Base-by-base conservation (phyloP, 2,329 filamentous ascomycete genomes). In the Ramularia endophylla region DNA sequence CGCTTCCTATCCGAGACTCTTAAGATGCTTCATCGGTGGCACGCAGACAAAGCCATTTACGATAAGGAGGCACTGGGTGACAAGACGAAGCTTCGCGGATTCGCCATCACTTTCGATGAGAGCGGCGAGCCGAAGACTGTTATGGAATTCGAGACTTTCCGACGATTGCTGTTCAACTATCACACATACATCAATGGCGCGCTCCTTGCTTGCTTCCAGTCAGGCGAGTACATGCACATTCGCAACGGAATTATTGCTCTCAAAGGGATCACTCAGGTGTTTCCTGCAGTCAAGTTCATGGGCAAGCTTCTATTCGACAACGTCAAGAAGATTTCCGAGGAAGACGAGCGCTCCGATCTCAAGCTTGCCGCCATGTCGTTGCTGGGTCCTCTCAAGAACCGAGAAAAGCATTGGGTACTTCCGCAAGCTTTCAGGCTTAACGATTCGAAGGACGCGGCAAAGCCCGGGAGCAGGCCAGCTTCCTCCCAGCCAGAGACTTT, bases 171-270 rank as follows among this genome's bases (percentile, higher is more conserved):
- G 22, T 92, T 85, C 70, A 85, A 86, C 54, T 97, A 90, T 88
- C 94, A 98, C 64, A 81, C 83, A 55, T 80, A 85, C 49, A 69
- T 98, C 31, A 85, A 84, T 54, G 77, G 71, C 36, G 87, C 90
- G 2, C 70, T 98, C 40, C 89, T 88, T 60, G 76, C 77, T 27
- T 95, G 90, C 60, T 73, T 98, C 34, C 79, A 80, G 13, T 83
- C 83, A 19, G 81, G 78, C 22, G 90, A 97, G 65, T 98, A 92
- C 77, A 95, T 95, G 84, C 89, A 95, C 63, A 94, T 97, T 60
- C 82, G 90, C 41, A 98, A 98, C 61, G 87, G 88, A 32, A 94
- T 97, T 52, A 92, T 85, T 43, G 75, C 97, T 3, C 72, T 98
- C 44, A 94, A 92, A 60, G 76, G 79, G 8, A 74, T 95, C 35